A percentile compares a stretch with the other conserved stretches of the same genome.
phyloP scores from a whole-genome alignment of 345 rosid genomes.

The Hibiscus syriacus region DNA sequence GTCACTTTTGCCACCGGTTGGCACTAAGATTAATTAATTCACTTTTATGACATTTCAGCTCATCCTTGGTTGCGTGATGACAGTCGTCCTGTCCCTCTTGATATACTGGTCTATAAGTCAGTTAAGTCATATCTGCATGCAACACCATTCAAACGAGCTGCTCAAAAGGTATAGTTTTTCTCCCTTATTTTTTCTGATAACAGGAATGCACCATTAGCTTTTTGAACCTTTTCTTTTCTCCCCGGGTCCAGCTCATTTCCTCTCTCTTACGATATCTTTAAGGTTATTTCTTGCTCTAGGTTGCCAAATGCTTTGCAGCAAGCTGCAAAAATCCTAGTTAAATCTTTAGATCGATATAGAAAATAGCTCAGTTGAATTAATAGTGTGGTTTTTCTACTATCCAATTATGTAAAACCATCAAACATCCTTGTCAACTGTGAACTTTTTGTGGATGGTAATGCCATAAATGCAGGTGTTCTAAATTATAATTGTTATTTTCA shows the following conservation, averaged over 20 bases:
- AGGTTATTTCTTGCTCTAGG: background rate
- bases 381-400: background rate
- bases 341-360: background rate
- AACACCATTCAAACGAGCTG: constrained; percentile 63
- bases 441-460: background rate
- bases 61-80: constrained; percentile 73
- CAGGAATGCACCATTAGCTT: background rate
- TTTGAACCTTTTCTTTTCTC: background rate
- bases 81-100: constrained; percentile 44
- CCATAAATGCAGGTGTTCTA: background rate
- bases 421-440: background rate
- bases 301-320: background rate
- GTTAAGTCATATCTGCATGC: constrained; percentile 66
- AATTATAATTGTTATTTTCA: background rate
- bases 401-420: background rate
- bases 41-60: constrained; percentile 30
- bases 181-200: background rate
- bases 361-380: background rate
- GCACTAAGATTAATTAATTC: background rate
- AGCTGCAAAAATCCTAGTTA: background rate
- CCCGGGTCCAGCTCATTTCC: background rate
- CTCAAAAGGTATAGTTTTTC: constrained; percentile 47
- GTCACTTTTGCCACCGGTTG: background rate
- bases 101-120: constrained; percentile 60
- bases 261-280: background rate